Percentiles rank a stretch among this genome's conserved stretches.
Evolutionary conservation across 2,329 filamentous ascomycete species (phyloP).

Genomic region (Phialemonium atrogriseum): DNA sequence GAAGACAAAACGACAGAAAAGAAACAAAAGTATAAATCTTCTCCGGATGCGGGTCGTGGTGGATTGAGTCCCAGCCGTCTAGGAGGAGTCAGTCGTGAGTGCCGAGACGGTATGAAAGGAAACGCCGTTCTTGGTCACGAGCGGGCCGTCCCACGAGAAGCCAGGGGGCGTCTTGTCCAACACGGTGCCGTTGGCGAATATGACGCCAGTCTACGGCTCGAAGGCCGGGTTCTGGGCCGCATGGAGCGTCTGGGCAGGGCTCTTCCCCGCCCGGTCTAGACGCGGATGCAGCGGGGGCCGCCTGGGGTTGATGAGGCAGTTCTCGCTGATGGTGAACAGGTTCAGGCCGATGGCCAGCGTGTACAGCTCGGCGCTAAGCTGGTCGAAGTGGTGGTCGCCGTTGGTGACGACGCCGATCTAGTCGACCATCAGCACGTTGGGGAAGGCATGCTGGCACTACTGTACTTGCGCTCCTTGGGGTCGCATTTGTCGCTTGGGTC

Average conservation of each 20-base stretch:
- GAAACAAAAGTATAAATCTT: too few relatives aligned
- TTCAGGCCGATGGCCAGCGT: conserved; percentile 21
- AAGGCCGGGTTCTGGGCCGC: conserved; percentile 1
- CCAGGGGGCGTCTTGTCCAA: conserved; percentile 13
- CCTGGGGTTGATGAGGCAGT: conserved; percentile 17
- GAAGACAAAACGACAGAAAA: too few relatives aligned
- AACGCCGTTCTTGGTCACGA: too few relatives aligned
- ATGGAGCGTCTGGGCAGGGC: conserved; percentile 6
- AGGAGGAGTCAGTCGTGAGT: too few relatives aligned
- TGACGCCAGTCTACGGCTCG: conserved; percentile 19
- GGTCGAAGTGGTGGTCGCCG: conserved; percentile 16
- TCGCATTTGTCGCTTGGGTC: too few relatives aligned
- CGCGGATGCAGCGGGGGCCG: conserved; percentile 18
- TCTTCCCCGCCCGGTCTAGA: too few relatives aligned
- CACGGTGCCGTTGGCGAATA: conserved; percentile 22
- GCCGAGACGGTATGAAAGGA: too few relatives aligned
- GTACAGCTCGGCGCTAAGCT: conserved; percentile 22
- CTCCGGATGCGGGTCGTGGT: too few relatives aligned
- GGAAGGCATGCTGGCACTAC: too few relatives aligned
- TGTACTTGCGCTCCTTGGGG: too few relatives aligned
- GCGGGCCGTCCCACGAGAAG: too few relatives aligned
- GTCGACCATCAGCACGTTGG: conserved; percentile 22
- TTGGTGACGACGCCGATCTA: conserved; percentile 22
- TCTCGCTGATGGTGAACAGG: conserved; percentile 24
- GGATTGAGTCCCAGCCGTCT: too few relatives aligned